Base-by-base conservation (phyloP, 2,329 filamentous ascomycete species). In the Septoria petroselini region DNA sequence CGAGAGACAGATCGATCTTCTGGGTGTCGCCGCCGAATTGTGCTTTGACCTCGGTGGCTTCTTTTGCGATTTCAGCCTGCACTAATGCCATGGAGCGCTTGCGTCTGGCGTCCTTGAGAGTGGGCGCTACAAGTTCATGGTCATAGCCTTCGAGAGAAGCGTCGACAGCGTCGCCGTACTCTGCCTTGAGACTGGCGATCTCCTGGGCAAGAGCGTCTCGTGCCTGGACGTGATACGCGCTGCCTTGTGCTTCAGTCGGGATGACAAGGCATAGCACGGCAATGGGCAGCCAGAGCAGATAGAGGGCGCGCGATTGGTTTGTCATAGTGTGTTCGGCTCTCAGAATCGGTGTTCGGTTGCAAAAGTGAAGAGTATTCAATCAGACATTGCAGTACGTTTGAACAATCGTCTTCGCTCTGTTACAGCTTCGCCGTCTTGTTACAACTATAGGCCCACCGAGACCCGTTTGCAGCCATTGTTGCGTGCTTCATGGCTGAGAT, bases 271-370 rank as follows among this genome's bases (percentile, higher is more conserved):
- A 40, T 7, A 53, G 35, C 3, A 52, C 30, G 41, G 50, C 50
- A 30, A 52, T 48, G 27, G 50, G 44, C 12, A 53, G 41, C 50
- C 50, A 53, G 40, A 53, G 44, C 17, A 52, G 50, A 25, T 53
- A 53, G 40, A 49, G 17, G 27, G 40, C 23, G 50, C 50, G 33
- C 3, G 31, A 14, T 30, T 30, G 25, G 8, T 34, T 40, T 1
- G 33, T 29, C 18, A 17, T 37, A 2, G 29, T 25, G 29, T 15
- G 25, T 7, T 14, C 17, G 33, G 11, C 18, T 7, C 1, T 18
- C 5, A 39, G 17, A 14, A 39, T 23, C 5, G 9, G 23, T 27
- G 5, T 27, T 5, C 9, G 23, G 9, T 27, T 9, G 5, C 23
- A 9, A 27, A 34, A 21, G 17, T 15, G 14, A 27, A 18, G 15